These are phyloP conservation scores for Multifurca ochricompacta DNA, from an alignment of 768 basidiomycete genomes.

Conservation along the genomic window DNA sequence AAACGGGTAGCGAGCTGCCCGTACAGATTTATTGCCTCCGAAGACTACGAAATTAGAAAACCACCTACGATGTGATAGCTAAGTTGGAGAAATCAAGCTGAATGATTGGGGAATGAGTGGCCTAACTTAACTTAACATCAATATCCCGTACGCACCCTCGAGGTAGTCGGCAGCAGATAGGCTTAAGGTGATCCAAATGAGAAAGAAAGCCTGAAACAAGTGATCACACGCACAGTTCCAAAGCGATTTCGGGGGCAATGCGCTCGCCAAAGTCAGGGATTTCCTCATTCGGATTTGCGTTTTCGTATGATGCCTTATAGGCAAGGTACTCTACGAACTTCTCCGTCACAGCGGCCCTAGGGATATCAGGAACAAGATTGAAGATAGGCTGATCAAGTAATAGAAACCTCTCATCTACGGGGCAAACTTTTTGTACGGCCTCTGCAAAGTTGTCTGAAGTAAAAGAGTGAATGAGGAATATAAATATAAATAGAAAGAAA, in stretches of 20 bases:
- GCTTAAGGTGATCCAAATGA: conserved; percentile 26
- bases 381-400: not conserved
- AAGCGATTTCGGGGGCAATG: conserved; percentile 76
- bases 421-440: conserved; percentile 60
- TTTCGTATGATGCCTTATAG: conserved; percentile 74
- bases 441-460: conserved; percentile 64
- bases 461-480: conserved; percentile 8
- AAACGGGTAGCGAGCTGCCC: not conserved
- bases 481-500: conserved; percentile 31
- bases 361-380: not conserved
- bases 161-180: conserved; percentile 59
- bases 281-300: conserved; percentile 65
- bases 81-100: conserved; percentile 5
- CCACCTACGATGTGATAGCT: not conserved
- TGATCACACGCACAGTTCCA: conserved; percentile 67
- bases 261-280: conserved; percentile 80
- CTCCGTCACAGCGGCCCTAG: conserved; percentile 64
- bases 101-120: not conserved
- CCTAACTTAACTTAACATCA: not conserved
- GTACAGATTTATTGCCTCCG: not conserved
- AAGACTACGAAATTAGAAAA: not conserved
- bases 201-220: not conserved
- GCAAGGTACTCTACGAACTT: conserved; percentile 86
- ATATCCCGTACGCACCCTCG: conserved; percentile 37
- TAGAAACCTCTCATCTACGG: conserved; percentile 61